Evolutionary conservation across 1,139 yeast species (phyloP), one percentile per base, ranked within the genome.

Genomic region (Suhomyces ambrosiae): DNA sequence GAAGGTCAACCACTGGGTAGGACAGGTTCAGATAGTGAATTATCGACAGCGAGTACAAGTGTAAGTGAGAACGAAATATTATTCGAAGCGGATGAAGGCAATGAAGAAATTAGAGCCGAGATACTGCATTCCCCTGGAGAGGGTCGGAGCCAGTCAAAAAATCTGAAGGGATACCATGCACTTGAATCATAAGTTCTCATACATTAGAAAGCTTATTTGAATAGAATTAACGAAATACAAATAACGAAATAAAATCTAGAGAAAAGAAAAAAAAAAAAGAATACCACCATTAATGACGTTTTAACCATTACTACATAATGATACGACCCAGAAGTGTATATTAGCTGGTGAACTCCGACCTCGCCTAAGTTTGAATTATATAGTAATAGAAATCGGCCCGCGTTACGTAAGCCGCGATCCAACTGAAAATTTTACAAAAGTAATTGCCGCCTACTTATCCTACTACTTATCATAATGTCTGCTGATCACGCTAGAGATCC

Each of bases 401-500:
- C n/a, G n/a, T n/a, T 33, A 33, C 32, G 14, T 33, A 28, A 33
- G 18, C 37, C 9, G 23, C 3, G 25, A 14, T 22, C 10, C 9
- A 12, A 6, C 33, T 23, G 38, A 35, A 35, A 35, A 35, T 30
- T 35, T 35, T 35, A 31, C 24, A 8, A 21, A 25, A 33, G 23
- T n/a, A 21, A 17, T 17, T 11, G 21, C 6, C 30, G 38, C 38
- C 38, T 10, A 14, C 33, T 26, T 13, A 9, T 24, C 16, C 27
- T 23, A 24, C 27, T 28, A 27, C 26, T 19, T 21, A 23, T 8
- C 28, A 62, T 36, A 27, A 82, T 83, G 90, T 82, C 92, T 34
- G 96, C 97, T 42, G 98, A 94, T 71, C 98, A 92, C 67, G 80
- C 96, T 30, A 86, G 98, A 80, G 99, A 92, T 63, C 99, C 99